Base-by-base conservation (phyloP, 805 yeast species). In the Zygotorulaspora florentina region DNA sequence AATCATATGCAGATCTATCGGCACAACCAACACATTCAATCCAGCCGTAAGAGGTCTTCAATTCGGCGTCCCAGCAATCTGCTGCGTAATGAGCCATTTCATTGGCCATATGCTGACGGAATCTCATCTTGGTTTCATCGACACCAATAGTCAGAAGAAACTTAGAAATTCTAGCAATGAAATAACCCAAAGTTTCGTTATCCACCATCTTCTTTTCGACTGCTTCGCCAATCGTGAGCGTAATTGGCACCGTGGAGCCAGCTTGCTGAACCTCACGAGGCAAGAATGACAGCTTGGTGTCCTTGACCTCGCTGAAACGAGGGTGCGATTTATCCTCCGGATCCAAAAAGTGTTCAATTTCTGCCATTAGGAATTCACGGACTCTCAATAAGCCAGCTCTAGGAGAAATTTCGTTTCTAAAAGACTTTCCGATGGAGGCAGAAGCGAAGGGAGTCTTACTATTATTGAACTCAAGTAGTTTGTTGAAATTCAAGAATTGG, bases 1-100 rank as follows among this genome's bases (percentile, higher is more conserved):
- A 80, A 73, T 93, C 99, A 66, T 88, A 93, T 35, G 99, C 99
- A 38, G 96, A 87, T 75, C 99, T 83, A 73, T 93, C 99, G 55
- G 99, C 99, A 75, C 98, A 93, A 57, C 99, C 99, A 66, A 93
- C 97, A 82, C 99, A 95, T 75, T 93, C 99, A 60, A 93, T 87
- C 99, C 99, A 93, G 60, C 99, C 99, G 61, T 88, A 93, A 28
- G 96, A 87, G 35, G 96, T 83, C 59, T 86, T 83, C 61, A 93
- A 76, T 75, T 93, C 99, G 55, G 96, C 97, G 73, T 93, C 99
- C 99, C 99, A 93, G 76, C 99, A 93, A 73, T 93, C 99, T 57
- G 95, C 83, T 50, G 99, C 99, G 69, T 93, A 93, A 70, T 93
- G 99, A 15, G 99, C 99, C 99, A 93, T 93, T 75, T 93, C 99